A percentile compares a stretch with the other conserved stretches of the same genome.
Conservation (phyloP, 768 basidiomycete genomes). For the Tylopilus sp. region DNA sequence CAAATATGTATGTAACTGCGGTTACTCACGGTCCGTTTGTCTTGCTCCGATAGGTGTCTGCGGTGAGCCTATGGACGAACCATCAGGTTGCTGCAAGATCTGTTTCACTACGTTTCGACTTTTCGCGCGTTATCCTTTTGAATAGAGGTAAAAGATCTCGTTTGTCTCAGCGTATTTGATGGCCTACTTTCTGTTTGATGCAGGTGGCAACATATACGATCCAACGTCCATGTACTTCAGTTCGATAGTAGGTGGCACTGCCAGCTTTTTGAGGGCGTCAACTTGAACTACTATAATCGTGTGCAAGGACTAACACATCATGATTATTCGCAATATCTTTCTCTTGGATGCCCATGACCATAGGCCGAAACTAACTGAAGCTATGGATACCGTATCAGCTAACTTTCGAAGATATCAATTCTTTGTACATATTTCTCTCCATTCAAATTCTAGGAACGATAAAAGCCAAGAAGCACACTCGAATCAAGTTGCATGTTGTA, state of each 20-base stretch:
- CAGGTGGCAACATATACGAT: slow-evolving; percentile 72
- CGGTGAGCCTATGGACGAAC: too few species aligned
- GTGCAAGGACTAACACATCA: slow-evolving; percentile 1
- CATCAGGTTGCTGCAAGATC: too few species aligned
- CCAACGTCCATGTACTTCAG: slow-evolving; percentile 71
- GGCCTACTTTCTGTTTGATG: background rate
- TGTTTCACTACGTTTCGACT: too few species aligned
- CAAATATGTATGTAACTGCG: too few species aligned
- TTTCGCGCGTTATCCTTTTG: slow-evolving; percentile 61
- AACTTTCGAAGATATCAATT: background rate
- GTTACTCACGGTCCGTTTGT: too few species aligned
- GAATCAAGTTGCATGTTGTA: background rate
- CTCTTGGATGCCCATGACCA: too few species aligned
- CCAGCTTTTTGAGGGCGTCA: slow-evolving; percentile 44
- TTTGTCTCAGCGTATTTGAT: slow-evolving; percentile 25
- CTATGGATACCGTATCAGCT: too few species aligned
- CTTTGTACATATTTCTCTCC: background rate
- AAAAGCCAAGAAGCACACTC: background rate
- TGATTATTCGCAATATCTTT: background rate
- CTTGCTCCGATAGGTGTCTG: too few species aligned
- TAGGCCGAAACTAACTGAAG: too few species aligned
- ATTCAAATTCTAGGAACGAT: background rate
- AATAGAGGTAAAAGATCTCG: slow-evolving; percentile 77
- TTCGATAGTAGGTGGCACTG: slow-evolving; percentile 65
- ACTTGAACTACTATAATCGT: slow-evolving; percentile 31